These are phyloP conservation scores for Ensete glaucum DNA, from an alignment of 176 grass and related monocot species.

Conservation along the genomic window DNA sequence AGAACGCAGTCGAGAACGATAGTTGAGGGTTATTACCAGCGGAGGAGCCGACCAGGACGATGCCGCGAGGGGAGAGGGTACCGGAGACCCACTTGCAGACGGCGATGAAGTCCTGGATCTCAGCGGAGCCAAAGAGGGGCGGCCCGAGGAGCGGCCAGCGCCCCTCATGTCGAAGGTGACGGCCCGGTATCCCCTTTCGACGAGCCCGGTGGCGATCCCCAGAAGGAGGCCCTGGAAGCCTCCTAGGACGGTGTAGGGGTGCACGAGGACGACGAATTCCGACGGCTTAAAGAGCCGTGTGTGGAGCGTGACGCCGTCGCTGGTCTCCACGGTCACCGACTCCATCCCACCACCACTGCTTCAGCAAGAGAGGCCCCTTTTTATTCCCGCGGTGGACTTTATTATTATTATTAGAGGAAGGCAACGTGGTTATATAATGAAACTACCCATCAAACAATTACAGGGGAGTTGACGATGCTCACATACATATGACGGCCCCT, in stretches of 20 bases:
- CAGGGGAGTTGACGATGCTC: too few relatives aligned
- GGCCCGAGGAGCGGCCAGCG: constrained; percentile 67
- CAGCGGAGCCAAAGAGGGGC: constrained; percentile 66
- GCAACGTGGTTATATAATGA: too few relatives aligned
- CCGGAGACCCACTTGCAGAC: constrained; percentile 78
- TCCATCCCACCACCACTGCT: constrained; percentile 24
- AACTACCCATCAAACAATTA: too few relatives aligned
- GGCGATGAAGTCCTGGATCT: constrained; percentile 66
- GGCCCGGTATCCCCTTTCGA: constrained; percentile 40
- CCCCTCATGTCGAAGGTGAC: constrained; percentile 98
- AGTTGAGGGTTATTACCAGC: constrained; percentile 33
- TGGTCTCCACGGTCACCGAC: constrained; percentile 65
- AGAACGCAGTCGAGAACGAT: not conserved
- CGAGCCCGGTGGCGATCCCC: constrained; percentile 73
- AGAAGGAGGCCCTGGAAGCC: constrained; percentile 86
- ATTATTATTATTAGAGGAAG: too few relatives aligned
- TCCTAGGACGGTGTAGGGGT: constrained; percentile 87
- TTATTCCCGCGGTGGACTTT: too few relatives aligned
- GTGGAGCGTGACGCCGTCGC: constrained; percentile 71
- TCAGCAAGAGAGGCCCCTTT: too few relatives aligned
- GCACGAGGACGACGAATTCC: constrained; percentile 55
- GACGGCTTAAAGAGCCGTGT: constrained; percentile 61
- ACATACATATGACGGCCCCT: too few relatives aligned
- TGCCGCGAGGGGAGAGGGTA: constrained; percentile 40
- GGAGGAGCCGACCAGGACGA: constrained; percentile 73